Conservation (phyloP, 2,329 filamentous ascomycete genomes). For the Cordyceps pruinosa region DNA sequence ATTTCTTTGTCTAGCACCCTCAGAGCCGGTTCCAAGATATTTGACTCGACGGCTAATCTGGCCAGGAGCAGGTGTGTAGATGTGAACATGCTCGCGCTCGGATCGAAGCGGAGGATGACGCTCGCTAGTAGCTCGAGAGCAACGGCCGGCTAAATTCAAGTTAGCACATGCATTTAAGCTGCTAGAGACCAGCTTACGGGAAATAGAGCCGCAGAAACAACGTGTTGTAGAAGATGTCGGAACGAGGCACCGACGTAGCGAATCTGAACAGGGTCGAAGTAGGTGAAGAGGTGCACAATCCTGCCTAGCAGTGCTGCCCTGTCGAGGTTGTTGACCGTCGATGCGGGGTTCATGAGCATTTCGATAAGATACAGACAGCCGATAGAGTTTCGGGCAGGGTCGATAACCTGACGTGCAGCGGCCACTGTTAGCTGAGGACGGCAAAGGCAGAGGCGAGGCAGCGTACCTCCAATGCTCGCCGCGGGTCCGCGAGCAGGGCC, state of each 20-base stretch:
- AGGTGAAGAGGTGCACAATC: conserved; percentile 37
- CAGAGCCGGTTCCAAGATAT: conserved; percentile 47
- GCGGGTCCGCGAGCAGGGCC: conserved; percentile 28
- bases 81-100: conserved; percentile 59
- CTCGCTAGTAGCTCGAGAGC: conserved; percentile 38
- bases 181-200: conserved; percentile 30
- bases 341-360: conserved; percentile 31
- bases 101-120: conserved; percentile 60
- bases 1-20: conserved; percentile 59
- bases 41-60: conserved; percentile 50
- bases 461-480: conserved; percentile 36
- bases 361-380: conserved; percentile 45
- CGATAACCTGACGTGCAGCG: conserved; percentile 30
- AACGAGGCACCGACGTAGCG: conserved; percentile 43
- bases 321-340: too few species aligned
- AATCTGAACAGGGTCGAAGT: conserved; percentile 45
- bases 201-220: conserved; percentile 33
- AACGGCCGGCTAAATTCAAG: conserved; percentile 34
- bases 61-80: conserved; percentile 53
- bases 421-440: conserved; percentile 15
- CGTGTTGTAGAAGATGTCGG: conserved; percentile 35
- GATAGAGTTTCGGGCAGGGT: conserved; percentile 44
- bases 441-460: background rate
- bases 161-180: conserved; percentile 4
- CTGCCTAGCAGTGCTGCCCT: conserved; percentile 15